Evolutionary conservation across 2,329 filamentous ascomycete genomes (phyloP), one percentile per base, ranked within the genome.

Genomic region (Cercospora sp.): DNA sequence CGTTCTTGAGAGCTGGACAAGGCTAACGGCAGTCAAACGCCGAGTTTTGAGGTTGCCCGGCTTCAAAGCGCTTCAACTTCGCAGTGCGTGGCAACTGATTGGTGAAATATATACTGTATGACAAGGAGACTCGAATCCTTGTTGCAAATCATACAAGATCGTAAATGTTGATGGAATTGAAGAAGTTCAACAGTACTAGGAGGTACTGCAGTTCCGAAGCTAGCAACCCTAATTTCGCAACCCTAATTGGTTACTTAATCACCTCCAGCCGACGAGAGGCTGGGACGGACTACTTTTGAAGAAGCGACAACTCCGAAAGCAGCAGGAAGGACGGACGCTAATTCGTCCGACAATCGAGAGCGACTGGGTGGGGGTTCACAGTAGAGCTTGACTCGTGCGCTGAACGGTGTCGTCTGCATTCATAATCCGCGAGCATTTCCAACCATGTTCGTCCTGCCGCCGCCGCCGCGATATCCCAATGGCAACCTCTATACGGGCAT

Each of bases 401-500:
- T 51, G 45, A 51, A 51, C 45, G 7, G 37, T 43, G 37, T 43
- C 16, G 45, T 51, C 18, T 51, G 45, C 45, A 24, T 24, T 51
- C 45, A 26, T 24, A 51, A 3, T 51, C 45, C 18, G 45, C 45
- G 21, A 51, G 45, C 45, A 51, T 12, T 24, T 5, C 5, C 21
- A 24, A 26, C 10, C 21, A 51, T 51, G 45, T 51, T 51, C 12
- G 53, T 58, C 53, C 72, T 74, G 2, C 72, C 72, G 32, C 73
- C 73, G 45, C 73, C 73, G 61, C 73, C 73, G 71, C 89, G 93
- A 80, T 97, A 97, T 83, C 90, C 92, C 66, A 87, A 88, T 72
- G 88, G 90, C 72, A 91, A 91, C 79, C 91, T 79, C 62, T 80
- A 91, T 82, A 89, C 90, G 74, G 88, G 88, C 63, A 73, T 77